Evolutionary conservation across 129 eudicot genomes (phyloP).

Genomic region (Flaveria linearis): DNA sequence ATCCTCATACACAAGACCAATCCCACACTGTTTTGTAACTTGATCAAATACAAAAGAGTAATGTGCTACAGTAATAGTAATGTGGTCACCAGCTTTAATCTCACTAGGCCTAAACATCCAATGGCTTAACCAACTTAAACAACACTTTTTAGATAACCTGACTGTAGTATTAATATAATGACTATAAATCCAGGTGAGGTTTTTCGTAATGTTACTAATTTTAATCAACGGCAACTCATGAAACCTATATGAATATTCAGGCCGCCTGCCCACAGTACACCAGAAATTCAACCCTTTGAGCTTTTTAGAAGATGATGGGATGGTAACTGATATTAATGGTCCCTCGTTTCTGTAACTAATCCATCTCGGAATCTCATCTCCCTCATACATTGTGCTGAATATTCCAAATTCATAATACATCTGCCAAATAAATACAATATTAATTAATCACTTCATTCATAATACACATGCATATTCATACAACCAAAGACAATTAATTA

Average conservation of each 20-base stretch:
- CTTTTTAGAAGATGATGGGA: slow-evolving; percentile 1
- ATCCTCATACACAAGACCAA: not conserved
- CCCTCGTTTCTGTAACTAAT: not conserved
- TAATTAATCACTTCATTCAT: not conserved
- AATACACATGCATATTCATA: not conserved
- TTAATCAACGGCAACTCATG: not conserved
- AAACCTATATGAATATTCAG: not conserved
- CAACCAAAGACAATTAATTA: not conserved
- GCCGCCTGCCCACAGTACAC: not conserved
- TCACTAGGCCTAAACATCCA: slow-evolving; percentile 15
- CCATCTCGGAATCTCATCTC: not conserved
- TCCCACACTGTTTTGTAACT: not conserved
- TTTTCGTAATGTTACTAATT: not conserved
- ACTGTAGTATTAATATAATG: not conserved
- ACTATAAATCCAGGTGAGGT: not conserved
- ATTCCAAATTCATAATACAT: not conserved
- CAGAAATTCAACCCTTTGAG: not conserved
- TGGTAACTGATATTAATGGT: slow-evolving; percentile 12
- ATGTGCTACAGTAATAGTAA: not conserved
- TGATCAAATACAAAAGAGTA: not conserved
- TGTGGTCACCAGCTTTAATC: slow-evolving; percentile 4
- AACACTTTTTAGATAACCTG: not conserved
- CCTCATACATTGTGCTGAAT: not conserved
- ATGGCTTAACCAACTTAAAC: not conserved
- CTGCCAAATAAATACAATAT: not conserved